Conservation (phyloP, 2,329 filamentous ascomycete genomes). For the Phyllosticta ampelicida region DNA sequence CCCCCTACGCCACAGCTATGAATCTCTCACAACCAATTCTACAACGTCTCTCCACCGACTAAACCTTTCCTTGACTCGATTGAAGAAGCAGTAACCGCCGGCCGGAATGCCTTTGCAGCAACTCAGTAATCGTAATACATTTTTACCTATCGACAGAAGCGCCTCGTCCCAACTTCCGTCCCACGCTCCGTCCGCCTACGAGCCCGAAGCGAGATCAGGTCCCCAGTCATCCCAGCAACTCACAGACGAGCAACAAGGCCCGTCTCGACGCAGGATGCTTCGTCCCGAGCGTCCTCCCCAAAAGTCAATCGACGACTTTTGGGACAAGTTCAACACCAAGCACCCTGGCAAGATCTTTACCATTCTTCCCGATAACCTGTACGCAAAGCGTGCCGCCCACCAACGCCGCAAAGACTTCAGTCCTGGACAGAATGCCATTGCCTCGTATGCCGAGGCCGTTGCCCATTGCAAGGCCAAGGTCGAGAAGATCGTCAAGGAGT, state of each 20-base stretch:
- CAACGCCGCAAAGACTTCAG: conserved; percentile 36
- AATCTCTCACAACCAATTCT: background rate
- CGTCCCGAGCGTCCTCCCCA: conserved; percentile 40
- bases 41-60: background rate
- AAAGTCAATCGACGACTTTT: conserved; percentile 58
- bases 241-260: conserved; percentile 1
- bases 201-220: conserved; percentile 13
- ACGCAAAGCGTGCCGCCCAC: conserved; percentile 37
- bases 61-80: conserved; percentile 1
- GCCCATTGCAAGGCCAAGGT: conserved; percentile 54
- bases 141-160: background rate
- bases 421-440: conserved; percentile 44
- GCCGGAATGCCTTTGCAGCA: background rate
- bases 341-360: conserved; percentile 61
- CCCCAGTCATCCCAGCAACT: conserved; percentile 1
- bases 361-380: conserved; percentile 56
- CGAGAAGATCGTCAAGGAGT: conserved; percentile 47
- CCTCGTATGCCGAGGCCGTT: conserved; percentile 62
- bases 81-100: conserved; percentile 7
- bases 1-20: background rate
- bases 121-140: conserved; percentile 1
- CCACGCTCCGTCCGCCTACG: conserved; percentile 25
- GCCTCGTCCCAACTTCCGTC: conserved; percentile 18
- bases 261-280: conserved; percentile 16
- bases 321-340: conserved; percentile 56